phyloP scores from a whole-genome alignment of 169 alveolate species.

The Eimeria maxima region DNA sequence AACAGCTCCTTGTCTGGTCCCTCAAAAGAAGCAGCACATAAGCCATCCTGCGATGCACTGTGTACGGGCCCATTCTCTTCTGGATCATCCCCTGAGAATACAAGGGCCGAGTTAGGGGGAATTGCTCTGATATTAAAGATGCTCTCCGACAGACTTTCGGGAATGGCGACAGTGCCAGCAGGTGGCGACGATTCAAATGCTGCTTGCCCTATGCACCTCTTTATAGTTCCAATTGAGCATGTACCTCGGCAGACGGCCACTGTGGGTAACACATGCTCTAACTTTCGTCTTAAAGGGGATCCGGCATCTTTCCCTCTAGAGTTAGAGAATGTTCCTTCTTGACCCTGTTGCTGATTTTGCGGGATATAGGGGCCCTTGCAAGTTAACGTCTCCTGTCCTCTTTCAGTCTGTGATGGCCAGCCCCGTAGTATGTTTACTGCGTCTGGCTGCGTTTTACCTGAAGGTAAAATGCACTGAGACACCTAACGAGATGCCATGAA shows the following conservation, averaged over 20 bases:
- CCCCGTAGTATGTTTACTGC: not conserved
- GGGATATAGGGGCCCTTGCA: not conserved
- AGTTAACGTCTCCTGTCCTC: not conserved
- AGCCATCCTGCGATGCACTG: not conserved
- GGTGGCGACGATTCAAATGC: not conserved
- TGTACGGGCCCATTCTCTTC: not conserved
- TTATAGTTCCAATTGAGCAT: not conserved
- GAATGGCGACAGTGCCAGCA: not conserved
- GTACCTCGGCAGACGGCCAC: not conserved
- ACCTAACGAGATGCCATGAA: not conserved
- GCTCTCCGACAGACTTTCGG: not conserved
- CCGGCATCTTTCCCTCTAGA: not conserved
- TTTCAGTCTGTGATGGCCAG: not conserved
- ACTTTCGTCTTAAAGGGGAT: not conserved
- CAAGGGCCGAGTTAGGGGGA: constrained; percentile 32
- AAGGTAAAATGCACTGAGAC: not conserved
- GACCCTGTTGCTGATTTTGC: not conserved
- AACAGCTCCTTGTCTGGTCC: not conserved
- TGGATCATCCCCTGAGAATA: constrained; percentile 36
- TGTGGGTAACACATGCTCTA: not conserved
- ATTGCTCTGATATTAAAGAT: not conserved
- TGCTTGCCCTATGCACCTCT: not conserved
- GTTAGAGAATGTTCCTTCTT: not conserved
- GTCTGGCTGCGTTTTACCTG: not conserved
- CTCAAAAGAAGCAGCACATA: not conserved